Evolutionary conservation across 2,329 filamentous ascomycete species (phyloP), one percentile per base, ranked within the genome.

Genomic region (Arthrobotrys pseudoclavata): DNA sequence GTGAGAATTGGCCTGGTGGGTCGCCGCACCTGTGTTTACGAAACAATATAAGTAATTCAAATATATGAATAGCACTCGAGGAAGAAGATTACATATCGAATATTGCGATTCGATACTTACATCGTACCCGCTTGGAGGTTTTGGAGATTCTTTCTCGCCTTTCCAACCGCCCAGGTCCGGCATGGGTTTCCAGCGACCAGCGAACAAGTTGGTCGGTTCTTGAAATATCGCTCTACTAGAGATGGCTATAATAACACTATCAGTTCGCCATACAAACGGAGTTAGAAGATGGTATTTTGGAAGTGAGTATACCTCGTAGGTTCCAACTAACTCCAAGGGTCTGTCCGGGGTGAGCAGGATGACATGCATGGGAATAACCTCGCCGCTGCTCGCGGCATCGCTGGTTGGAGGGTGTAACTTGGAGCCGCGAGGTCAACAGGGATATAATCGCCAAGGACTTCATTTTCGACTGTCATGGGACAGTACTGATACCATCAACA

Each of bases 161-260:
- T 1, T 34, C 6, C 12, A 1, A 34, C 26, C 1, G 50, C 50
- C 26, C 26, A 55, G 15, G 26, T 34, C 6, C 3, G 18, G 15
- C 50, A 55, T 55, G 20, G 2, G 7, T 31, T 42, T 24, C 31
- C 31, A 26, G 18, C 3, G 18, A 61, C 34, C 6, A 40, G n/a
- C 34, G 34, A 42, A 9, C 55, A 61, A 2, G 55, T 61, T 4
- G 55, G 55, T 31, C 55, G 6, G 37, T 42, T 42, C 15, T 61
- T 61, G 22, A 61, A 61, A 15, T 61, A 61, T 40, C 55, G 55
- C 18, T 61, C 34, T 61, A 61, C 55, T 5, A 42, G 55, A 3
- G 55, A 61, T 18, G 55, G 55, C 55, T 61, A 9, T 61, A n/a
- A 20, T 22, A 48, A 10, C 15, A 5, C 10, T 40, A 9, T 40